Base-by-base conservation (phyloP, 1,284 basidiomycete genomes). In the Cryptococcus sp. region DNA sequence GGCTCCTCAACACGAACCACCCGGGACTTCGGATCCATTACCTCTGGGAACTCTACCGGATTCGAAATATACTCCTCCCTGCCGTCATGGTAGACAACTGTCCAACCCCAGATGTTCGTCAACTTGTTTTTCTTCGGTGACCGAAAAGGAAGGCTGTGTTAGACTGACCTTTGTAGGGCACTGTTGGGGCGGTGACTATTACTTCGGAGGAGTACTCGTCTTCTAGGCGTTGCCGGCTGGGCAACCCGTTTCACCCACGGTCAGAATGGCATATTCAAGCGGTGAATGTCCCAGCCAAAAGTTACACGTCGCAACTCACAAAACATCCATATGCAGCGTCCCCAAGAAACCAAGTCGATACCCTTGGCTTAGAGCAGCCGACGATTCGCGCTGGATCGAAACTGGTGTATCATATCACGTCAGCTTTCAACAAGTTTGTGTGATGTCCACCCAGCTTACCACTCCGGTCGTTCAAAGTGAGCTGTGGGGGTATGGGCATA, bases 311-410 rank as follows among this genome's bases (percentile, higher is more conserved):
- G 4, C 28, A 37, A 50, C 54, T 79, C 82, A 65, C 69, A 87
- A 84, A 38, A 91, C 77, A 66, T 98, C 96, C 87, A 98, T 92
- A 73, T 98, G 96, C 57, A 99, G 78, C 1, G 92, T 91, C 0
- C 96, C 96, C 11, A 98, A 82, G 76, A 98, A 98, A 0, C 96
- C 96, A 7, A 98, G 83, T 45, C 96, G 85, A 73, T 87, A 92
- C 8, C 96, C 96, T 77, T 98, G 95, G 1, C 95, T 95, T 5
- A 99, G 82, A 11, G 96, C 95, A 15, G 88, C 85, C 1, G 94
- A 98, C 0, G 91, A 90, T 75, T 98, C 96, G 48, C 90, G 82
- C 66, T 91, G 88, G n/a, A 95, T 82, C 8, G 91, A 88, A 11
- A 99, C 91, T 71, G 88, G 90, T 48, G 90, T 85, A 73, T 95